Percentiles rank a stretch among this genome's conserved stretches.
phyloP scores from a whole-genome alignment of 257 asterid genomes.

The Buddleja alternifolia region DNA sequence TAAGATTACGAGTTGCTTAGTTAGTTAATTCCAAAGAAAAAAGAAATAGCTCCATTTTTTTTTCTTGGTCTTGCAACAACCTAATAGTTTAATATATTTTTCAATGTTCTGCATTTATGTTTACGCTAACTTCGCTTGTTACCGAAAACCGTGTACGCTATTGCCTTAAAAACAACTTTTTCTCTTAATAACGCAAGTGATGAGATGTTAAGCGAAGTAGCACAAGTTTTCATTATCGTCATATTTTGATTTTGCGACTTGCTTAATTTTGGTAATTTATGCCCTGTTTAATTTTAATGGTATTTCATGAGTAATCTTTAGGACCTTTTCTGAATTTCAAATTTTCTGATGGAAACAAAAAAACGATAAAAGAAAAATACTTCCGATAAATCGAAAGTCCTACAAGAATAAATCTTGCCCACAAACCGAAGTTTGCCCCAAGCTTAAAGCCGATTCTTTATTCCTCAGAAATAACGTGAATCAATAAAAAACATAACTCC shows the following conservation, averaged over 20 bases:
- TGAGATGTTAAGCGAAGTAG: not conserved
- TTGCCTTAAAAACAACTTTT: slow-evolving; percentile 3
- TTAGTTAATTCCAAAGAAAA: not conserved
- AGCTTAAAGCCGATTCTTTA: no score
- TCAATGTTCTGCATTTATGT: not conserved
- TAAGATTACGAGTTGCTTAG: not conserved
- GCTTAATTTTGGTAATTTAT: not conserved
- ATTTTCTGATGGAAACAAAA: no score
- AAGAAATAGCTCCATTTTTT: not conserved
- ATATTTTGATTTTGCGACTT: not conserved
- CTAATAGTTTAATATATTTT: not conserved
- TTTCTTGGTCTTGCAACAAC: not conserved
- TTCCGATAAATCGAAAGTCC: no score
- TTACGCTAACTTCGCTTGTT: not conserved
- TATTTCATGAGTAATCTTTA: not conserved
- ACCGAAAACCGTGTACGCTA: not conserved
- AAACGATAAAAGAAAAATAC: no score
- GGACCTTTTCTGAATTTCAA: not conserved
- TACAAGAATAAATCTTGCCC: no score
- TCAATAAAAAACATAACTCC: no score
- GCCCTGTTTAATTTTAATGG: not conserved
- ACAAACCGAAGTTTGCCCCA: no score
- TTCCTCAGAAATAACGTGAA: no score
- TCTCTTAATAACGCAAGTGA: slow-evolving; percentile 18
- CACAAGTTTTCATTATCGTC: not conserved